Evolutionary conservation across 2,329 filamentous ascomycete species (phyloP).

Genomic region (Phialemoniopsis sp.): DNA sequence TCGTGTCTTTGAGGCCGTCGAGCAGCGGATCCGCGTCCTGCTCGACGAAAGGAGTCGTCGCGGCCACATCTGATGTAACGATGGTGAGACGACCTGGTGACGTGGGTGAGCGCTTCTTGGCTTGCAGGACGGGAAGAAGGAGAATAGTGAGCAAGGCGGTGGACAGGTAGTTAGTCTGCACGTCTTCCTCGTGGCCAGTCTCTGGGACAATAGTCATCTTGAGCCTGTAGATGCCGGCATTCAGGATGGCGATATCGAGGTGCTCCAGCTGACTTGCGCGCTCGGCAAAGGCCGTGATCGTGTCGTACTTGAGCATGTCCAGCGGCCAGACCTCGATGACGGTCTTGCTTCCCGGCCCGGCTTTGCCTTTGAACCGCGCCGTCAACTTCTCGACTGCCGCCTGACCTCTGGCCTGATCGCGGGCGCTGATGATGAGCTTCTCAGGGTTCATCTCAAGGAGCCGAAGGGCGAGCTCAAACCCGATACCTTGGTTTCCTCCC

Average conservation of each 20-base stretch:
- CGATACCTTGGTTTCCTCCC: constrained; percentile 37
- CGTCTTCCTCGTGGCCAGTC: constrained; percentile 2
- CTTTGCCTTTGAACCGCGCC: no score
- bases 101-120: no score
- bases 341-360: no score
- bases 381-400: no score
- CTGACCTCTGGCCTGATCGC: no score
- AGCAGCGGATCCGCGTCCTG: no score
- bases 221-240: constrained; percentile 7
- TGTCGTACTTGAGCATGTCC: constrained; percentile 5
- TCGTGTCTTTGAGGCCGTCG: no score
- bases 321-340: constrained; percentile 7
- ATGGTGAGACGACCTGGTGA: no score
- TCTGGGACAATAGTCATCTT: not conserved
- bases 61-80: no score
- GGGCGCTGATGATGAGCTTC: no score
- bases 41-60: no score
- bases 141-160: constrained; percentile 2
- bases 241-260: constrained; percentile 5
- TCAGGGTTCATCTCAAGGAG: no score
- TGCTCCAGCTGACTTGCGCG: constrained; percentile 4
- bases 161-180: constrained; percentile 7
- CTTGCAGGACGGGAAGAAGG: constrained; percentile 4
- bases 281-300: constrained; percentile 4
- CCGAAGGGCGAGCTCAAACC: constrained; percentile 34